Percentiles rank a stretch among this genome's conserved stretches.
Conservation (phyloP, 2,329 filamentous ascomycete species). For the Cryoendolithus antarcticus region DNA sequence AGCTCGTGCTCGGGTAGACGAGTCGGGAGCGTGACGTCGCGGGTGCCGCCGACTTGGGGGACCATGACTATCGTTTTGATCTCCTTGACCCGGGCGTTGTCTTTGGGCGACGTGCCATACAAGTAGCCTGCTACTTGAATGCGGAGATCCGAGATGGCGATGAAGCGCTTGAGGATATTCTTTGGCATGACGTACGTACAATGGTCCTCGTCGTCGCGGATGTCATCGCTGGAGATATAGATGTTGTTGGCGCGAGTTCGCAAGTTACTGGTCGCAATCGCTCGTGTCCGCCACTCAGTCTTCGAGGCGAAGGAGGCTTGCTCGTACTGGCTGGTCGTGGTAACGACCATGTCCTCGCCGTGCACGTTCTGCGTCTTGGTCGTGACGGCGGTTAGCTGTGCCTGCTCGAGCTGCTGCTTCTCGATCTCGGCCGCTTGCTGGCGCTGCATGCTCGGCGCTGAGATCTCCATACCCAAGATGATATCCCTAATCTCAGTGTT, state of each 20-base stretch:
- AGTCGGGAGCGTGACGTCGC: conserved; percentile 81
- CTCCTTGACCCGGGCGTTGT: conserved; percentile 96
- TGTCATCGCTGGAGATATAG: conserved; percentile 93
- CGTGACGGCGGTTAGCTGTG: conserved; percentile 90
- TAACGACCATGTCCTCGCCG: conserved; percentile 95
- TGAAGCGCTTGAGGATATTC: conserved; percentile 96
- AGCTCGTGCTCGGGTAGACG: conserved; percentile 87
- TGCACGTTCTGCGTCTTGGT: conserved; percentile 97
- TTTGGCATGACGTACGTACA: conserved; percentile 98
- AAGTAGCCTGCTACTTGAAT: conserved; percentile 95
- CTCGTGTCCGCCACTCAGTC: conserved; percentile 95
- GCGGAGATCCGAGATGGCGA: conserved; percentile 88
- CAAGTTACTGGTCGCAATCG: conserved; percentile 91
- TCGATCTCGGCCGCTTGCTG: conserved; percentile 98
- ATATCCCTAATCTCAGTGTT: conserved; percentile 96
- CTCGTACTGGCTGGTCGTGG: conserved; percentile 94
- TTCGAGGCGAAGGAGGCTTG: conserved; percentile 96
- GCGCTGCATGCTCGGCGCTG: conserved; percentile 91
- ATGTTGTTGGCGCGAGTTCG: conserved; percentile 94
- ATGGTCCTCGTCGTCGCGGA: conserved; percentile 74
- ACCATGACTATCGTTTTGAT: conserved; percentile 95
- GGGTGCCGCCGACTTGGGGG: conserved; percentile 86
- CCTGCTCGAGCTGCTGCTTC: conserved; percentile 95
- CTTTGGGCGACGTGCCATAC: conserved; percentile 81
- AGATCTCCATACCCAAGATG: conserved; percentile 98